Evolutionary conservation across 768 basidiomycete genomes (phyloP).

Genomic region (Trametes gibbosa): DNA sequence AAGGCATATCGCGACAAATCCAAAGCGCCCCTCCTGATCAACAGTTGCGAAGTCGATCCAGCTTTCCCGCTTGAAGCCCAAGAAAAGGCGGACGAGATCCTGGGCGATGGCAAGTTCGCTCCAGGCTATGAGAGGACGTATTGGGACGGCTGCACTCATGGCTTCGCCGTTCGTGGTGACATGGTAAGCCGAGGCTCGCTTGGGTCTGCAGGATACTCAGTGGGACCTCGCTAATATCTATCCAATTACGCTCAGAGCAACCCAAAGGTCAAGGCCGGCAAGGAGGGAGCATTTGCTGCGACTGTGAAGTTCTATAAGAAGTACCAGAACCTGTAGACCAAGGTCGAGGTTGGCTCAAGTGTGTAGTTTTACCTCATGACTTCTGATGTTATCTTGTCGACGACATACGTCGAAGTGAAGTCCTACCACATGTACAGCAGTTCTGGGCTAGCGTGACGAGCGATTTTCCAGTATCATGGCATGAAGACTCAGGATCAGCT

Average conservation of each 20-base stretch:
- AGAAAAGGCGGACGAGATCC: conserved; percentile 35
- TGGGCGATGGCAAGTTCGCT: conserved; percentile 36
- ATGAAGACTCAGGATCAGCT: too few relatives aligned
- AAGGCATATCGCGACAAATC: conserved; percentile 34
- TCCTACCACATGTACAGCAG: too few relatives aligned
- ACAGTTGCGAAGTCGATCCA: conserved; percentile 36
- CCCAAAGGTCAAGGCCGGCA: conserved; percentile 28
- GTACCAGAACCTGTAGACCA: conserved; percentile 20
- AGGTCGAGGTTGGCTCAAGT: too few relatives aligned
- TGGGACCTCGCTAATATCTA: not conserved
- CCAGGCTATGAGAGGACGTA: conserved; percentile 37
- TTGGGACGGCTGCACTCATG: conserved; percentile 30
- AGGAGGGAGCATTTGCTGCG: conserved; percentile 41
- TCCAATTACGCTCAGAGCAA: not conserved
- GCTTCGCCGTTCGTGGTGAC: conserved; percentile 41
- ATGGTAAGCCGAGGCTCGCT: conserved; percentile 14
- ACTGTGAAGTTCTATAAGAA: conserved; percentile 36
- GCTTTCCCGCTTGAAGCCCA: conserved; percentile 35
- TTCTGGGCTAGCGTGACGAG: too few relatives aligned
- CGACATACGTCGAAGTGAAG: too few relatives aligned
- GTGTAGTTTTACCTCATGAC: too few relatives aligned
- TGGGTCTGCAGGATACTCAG: not conserved
- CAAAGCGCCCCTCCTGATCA: conserved; percentile 42
- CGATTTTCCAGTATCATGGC: too few relatives aligned
- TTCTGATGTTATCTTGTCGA: too few relatives aligned